Percentiles rank a stretch among this genome's conserved stretches.
Conservation (phyloP, 2,329 filamentous ascomycete species). For the Botrytis deweyae region DNA sequence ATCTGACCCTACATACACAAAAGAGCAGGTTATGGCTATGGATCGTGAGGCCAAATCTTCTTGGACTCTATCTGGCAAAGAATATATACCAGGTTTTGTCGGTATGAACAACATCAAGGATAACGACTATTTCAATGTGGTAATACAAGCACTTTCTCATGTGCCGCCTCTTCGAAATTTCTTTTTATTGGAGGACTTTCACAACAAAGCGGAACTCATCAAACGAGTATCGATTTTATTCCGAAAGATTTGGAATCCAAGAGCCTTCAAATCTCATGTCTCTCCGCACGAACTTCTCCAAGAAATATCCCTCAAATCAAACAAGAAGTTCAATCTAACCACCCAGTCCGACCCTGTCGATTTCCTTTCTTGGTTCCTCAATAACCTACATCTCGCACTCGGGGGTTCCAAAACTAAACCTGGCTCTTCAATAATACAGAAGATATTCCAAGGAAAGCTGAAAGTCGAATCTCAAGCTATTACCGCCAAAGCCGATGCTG, state of each 20-base stretch:
- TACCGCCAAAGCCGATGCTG: slow-evolving; percentile 82
- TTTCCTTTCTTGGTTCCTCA: slow-evolving; percentile 96
- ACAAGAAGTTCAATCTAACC: slow-evolving; percentile 88
- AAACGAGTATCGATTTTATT: slow-evolving; percentile 86
- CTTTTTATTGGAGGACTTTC: slow-evolving; percentile 83
- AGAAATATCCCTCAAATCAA: slow-evolving; percentile 85
- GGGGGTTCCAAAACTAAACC: slow-evolving; percentile 88
- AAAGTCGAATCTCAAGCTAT: slow-evolving; percentile 93
- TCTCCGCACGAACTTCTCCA: slow-evolving; percentile 96
- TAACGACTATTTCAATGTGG: slow-evolving; percentile 97
- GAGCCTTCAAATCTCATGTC: slow-evolving; percentile 94
- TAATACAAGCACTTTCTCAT: slow-evolving; percentile 88
- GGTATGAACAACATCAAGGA: slow-evolving; percentile 99
- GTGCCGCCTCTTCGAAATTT: slow-evolving; percentile 87
- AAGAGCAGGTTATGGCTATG: slow-evolving; percentile 74
- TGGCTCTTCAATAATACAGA: slow-evolving; percentile 81
- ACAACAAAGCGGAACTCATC: slow-evolving; percentile 72
- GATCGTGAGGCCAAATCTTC: slow-evolving; percentile 64
- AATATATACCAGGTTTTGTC: slow-evolving; percentile 91
- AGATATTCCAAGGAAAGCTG: slow-evolving; percentile 88
- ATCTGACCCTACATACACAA: slow-evolving; percentile 83
- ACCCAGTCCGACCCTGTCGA: slow-evolving; percentile 93
- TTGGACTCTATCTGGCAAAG: slow-evolving; percentile 78
- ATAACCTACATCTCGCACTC: slow-evolving; percentile 87
- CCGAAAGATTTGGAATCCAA: slow-evolving; percentile 96